Conservation (phyloP, 257 asterid species). For the Scutellaria minor region DNA sequence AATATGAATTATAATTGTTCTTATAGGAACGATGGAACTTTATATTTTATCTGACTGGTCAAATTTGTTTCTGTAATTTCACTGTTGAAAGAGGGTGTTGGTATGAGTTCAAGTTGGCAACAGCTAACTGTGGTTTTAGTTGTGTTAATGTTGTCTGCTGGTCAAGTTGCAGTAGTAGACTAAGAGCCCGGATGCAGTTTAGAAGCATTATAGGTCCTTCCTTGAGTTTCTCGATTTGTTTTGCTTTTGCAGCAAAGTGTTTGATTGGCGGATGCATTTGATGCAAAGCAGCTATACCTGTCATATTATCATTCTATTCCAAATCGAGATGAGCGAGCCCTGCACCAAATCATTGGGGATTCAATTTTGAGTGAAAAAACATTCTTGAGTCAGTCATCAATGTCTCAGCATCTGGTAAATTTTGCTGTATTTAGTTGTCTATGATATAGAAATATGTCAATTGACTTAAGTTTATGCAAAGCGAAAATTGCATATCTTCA, state of each 20-base stretch:
- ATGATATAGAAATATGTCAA: neutral
- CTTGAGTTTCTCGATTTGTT: too few species aligned
- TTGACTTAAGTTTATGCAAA: too few species aligned
- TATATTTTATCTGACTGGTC: conserved; percentile 10
- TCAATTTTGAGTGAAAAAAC: conserved; percentile 77
- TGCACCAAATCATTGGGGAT: conserved; percentile 99
- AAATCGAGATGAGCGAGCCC: conserved; percentile 97
- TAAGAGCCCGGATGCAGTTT: too few species aligned
- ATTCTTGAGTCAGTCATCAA: conserved; percentile 60
- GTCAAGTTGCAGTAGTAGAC: neutral
- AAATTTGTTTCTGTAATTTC: conserved; percentile 26
- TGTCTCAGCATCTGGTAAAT: conserved; percentile 60
- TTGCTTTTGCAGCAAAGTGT: too few species aligned
- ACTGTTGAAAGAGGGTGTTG: conserved; percentile 13
- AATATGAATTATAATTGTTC: neutral
- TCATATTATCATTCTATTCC: too few species aligned
- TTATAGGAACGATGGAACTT: neutral
- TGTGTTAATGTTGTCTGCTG: neutral
- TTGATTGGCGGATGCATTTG: too few species aligned
- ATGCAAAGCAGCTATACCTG: too few species aligned
- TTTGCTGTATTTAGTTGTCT: conserved; percentile 20
- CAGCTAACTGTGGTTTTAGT: neutral
- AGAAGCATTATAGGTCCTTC: too few species aligned
- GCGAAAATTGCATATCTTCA: too few species aligned
- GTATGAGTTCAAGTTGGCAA: neutral